These are phyloP conservation scores for Boletus pseudopeckii DNA, from an alignment of 768 basidiomycete genomes.

Conservation along the genomic window DNA sequence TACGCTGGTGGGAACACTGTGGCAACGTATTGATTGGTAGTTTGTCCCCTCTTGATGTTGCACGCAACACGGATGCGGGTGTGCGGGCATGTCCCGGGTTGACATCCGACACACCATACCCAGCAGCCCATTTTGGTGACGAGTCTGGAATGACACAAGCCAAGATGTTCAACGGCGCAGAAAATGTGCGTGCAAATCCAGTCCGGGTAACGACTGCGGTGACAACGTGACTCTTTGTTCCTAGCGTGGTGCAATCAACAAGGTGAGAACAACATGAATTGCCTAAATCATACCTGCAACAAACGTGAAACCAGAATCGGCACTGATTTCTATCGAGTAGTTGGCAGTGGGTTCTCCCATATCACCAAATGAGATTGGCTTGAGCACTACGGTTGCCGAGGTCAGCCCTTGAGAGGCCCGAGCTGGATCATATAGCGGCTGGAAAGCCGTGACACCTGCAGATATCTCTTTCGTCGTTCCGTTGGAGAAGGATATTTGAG, in stretches of 20 bases:
- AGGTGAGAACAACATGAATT: not conserved
- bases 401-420: not conserved
- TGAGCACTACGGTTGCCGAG: not conserved
- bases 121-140: conserved; percentile 9
- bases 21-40: too few species aligned
- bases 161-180: not conserved
- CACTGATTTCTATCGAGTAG: conserved; percentile 4
- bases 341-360: not conserved
- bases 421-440: conserved; percentile 3
- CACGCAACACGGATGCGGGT: not conserved
- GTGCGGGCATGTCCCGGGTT: too few species aligned
- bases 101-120: not conserved
- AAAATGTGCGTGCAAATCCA: conserved; percentile 10
- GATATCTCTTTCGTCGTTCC: conserved; percentile 13
- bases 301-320: not conserved
- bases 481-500: conserved; percentile 13
- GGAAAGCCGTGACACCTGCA: conserved; percentile 15
- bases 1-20: accelerated
- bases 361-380: not conserved
- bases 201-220: conserved; percentile 10
- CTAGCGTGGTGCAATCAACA: not conserved
- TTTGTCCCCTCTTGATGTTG: not conserved
- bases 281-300: not conserved
- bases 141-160: not conserved
- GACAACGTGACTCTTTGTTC: not conserved